Percentiles rank a stretch among this genome's conserved stretches.
Evolutionary conservation across 495 filamentous ascomycete genomes (phyloP).

Genomic region (Penicillium canariense): DNA sequence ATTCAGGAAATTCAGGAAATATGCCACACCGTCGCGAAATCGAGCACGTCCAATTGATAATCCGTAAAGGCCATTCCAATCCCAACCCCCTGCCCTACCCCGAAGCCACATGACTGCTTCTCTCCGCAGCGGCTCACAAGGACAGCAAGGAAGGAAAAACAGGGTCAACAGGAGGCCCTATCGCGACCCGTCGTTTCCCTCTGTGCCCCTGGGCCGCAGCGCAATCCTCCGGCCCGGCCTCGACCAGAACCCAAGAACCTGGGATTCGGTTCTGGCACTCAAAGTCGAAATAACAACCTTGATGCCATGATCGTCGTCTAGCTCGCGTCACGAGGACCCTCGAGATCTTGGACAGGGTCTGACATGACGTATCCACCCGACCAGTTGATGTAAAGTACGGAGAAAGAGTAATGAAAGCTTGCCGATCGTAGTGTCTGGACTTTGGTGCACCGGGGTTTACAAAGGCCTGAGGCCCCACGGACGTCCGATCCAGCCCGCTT

Average conservation of each 20-base stretch:
- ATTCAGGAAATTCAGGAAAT: background rate
- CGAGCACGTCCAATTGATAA: constrained; percentile 5
- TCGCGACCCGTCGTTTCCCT: background rate
- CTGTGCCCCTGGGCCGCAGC: background rate
- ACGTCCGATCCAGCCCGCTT: background rate
- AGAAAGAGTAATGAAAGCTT: background rate
- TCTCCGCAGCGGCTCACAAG: background rate
- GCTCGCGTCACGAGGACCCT: background rate
- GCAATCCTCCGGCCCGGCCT: too few species aligned
- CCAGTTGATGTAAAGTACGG: background rate
- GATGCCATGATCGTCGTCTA: constrained; percentile 19
- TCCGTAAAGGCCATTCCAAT: background rate
- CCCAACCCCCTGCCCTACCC: background rate
- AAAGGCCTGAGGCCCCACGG: constrained; percentile 4
- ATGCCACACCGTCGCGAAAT: background rate
- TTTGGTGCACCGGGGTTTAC: background rate
- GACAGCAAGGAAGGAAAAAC: background rate
- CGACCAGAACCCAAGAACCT: background rate
- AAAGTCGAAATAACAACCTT: background rate
- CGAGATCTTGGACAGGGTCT: constrained; percentile 8
- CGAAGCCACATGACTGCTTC: background rate
- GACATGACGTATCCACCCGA: constrained; percentile 12
- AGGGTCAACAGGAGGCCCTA: background rate
- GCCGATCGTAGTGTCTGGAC: constrained; percentile 12
- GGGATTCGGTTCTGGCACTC: background rate